Evolutionary conservation across 2,329 filamentous ascomycete genomes (phyloP).

Genomic region (Monosporascus sp.): DNA sequence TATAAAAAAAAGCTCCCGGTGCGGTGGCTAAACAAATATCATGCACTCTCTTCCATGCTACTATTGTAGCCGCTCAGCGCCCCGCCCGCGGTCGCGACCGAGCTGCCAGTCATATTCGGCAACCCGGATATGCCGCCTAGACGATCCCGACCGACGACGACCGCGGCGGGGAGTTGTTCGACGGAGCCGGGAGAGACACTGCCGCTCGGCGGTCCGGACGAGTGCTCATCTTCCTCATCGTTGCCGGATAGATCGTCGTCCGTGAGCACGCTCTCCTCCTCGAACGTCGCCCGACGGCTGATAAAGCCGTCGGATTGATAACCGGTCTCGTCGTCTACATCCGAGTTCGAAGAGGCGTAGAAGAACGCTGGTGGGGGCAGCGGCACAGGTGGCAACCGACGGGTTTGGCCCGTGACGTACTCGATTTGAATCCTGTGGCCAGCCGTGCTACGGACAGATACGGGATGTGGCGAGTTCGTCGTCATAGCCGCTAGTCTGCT

Average conservation of each 20-base stretch:
- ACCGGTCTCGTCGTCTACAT: constrained; percentile 17
- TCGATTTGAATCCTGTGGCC: constrained; percentile 33
- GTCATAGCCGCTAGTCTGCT: constrained; percentile 37
- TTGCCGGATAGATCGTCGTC: constrained; percentile 75
- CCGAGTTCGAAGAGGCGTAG: constrained; percentile 40
- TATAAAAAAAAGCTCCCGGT: too few species aligned
- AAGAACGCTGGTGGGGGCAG: constrained; percentile 50
- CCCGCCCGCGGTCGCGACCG: constrained; percentile 65
- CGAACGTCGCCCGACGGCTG: constrained; percentile 18
- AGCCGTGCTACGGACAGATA: background rate
- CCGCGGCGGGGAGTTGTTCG: constrained; percentile 67
- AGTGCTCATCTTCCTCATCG: constrained; percentile 74
- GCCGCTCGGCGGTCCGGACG: constrained; percentile 36
- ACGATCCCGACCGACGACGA: constrained; percentile 68
- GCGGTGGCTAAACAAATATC: background rate
- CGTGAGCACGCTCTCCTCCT: constrained; percentile 67
- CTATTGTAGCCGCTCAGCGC: constrained; percentile 68
- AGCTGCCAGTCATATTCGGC: constrained; percentile 83
- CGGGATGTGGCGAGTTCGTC: constrained; percentile 30
- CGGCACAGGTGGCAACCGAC: constrained; percentile 39
- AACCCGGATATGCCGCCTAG: constrained; percentile 68
- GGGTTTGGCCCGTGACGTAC: constrained; percentile 39
- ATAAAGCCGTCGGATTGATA: constrained; percentile 10
- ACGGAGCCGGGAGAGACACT: constrained; percentile 66
- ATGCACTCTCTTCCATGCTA: constrained; percentile 71